Conservation (phyloP, 768 basidiomycete species). For the Serendipita sp. region DNA sequence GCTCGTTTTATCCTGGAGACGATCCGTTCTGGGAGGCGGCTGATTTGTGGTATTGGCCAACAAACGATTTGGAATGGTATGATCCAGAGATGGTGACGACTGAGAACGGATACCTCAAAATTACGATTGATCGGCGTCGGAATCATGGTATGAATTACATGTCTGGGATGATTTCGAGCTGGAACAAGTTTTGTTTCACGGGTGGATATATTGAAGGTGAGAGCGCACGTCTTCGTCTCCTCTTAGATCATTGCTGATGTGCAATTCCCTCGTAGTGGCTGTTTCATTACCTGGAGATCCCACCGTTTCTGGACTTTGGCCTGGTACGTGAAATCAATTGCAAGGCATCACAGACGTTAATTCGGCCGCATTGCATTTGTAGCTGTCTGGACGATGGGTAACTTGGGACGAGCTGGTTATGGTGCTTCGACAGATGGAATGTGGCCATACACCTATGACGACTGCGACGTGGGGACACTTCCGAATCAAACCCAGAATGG, state of each 20-base stretch:
- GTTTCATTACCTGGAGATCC: slow-evolving; percentile 52
- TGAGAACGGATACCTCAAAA: slow-evolving; percentile 51
- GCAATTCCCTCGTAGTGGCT: slow-evolving; percentile 21
- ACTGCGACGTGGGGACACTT: slow-evolving; percentile 78
- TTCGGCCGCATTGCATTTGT: background rate
- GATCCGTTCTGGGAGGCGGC: slow-evolving; percentile 31
- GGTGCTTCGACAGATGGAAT: slow-evolving; percentile 76
- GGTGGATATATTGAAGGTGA: background rate
- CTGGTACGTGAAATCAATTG: background rate
- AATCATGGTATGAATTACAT: slow-evolving; percentile 61
- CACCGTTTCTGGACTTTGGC: background rate
- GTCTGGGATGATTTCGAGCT: slow-evolving; percentile 46
- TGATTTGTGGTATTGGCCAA: slow-evolving; percentile 26
- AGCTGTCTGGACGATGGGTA: slow-evolving; percentile 52
- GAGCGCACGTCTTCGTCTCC: slow-evolving; percentile 9
- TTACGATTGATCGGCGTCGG: slow-evolving; percentile 45
- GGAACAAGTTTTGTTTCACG: slow-evolving; percentile 93
- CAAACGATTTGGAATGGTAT: slow-evolving; percentile 26
- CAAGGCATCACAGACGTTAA: background rate
- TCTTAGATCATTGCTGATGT: background rate
- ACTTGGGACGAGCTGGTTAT: slow-evolving; percentile 61
- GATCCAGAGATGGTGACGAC: slow-evolving; percentile 70
- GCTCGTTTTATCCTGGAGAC: slow-evolving; percentile 20
- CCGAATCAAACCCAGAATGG: slow-evolving; percentile 64
- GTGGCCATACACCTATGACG: slow-evolving; percentile 44